Evolutionary conservation across 2,329 filamentous ascomycete species (phyloP).

Genomic region (Aspergillus ibericus): DNA sequence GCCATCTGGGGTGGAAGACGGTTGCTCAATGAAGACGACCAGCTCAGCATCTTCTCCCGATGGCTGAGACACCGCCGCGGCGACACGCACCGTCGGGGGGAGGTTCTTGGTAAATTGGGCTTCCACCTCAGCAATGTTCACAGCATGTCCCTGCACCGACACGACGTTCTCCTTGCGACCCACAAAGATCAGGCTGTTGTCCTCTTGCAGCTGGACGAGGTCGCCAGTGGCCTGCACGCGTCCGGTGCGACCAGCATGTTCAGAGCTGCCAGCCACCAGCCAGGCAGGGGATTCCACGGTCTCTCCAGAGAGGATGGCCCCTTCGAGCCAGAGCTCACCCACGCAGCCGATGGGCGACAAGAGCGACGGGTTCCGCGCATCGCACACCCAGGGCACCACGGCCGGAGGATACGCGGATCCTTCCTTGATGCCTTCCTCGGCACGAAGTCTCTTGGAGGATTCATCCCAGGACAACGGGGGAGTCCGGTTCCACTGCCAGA

Average conservation of each 20-base stretch:
- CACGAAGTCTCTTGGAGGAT: conserved; percentile 24
- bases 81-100: conserved; percentile 29
- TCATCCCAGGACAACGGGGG: conserved; percentile 38
- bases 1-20: conserved; percentile 22
- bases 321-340: conserved; percentile 45
- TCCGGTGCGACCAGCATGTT: conserved; percentile 30
- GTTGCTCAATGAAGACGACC: conserved; percentile 37
- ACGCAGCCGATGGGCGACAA: conserved; percentile 45
- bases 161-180: conserved; percentile 36
- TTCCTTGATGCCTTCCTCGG: conserved; percentile 19
- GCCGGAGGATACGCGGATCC: conserved; percentile 37
- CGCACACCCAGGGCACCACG: conserved; percentile 30
- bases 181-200: conserved; percentile 32
- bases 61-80: conserved; percentile 28
- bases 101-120: conserved; percentile 38
- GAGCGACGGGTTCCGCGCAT: conserved; percentile 33
- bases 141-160: conserved; percentile 39
- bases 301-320: conserved; percentile 30
- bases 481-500: conserved; percentile 46
- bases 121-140: conserved; percentile 45
- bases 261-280: conserved; percentile 35
- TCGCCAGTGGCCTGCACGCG: conserved; percentile 34
- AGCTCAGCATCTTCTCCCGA: conserved; percentile 25
- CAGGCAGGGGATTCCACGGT: conserved; percentile 26
- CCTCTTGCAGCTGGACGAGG: conserved; percentile 30